Conservation (phyloP, 176 grass and related monocot species). For the Musa schizocarpa region DNA sequence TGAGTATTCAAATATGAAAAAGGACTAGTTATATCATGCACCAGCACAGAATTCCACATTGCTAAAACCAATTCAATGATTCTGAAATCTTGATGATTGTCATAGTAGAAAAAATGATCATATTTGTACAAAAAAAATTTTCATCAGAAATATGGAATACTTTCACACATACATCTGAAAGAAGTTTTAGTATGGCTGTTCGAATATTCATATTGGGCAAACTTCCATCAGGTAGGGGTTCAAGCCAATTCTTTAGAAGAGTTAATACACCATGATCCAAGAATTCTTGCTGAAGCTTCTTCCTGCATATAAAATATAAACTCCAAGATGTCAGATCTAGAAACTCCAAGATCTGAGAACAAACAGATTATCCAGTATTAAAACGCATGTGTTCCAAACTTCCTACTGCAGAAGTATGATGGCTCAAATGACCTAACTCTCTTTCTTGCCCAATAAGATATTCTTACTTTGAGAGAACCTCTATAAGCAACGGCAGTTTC, state of each 20-base stretch:
- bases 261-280: conserved; percentile 95
- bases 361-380: too few species aligned
- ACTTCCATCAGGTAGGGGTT: conserved; percentile 89
- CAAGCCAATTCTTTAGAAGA: conserved; percentile 93
- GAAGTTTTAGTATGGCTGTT: conserved; percentile 74
- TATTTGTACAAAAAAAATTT: not conserved
- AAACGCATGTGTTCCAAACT: too few species aligned
- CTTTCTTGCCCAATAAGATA: not conserved
- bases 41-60: not conserved
- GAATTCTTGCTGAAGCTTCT: conserved; percentile 98
- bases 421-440: not conserved
- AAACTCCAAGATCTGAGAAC: not conserved
- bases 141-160: not conserved
- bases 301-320: conserved; percentile 42
- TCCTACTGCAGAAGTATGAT: not conserved
- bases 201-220: conserved; percentile 97
- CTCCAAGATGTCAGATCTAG: conserved; percentile 1
- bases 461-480: conserved; percentile 94
- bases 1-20: not conserved
- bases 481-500: conserved; percentile 90
- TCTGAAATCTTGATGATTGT: not conserved
- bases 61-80: not conserved
- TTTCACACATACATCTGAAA: conserved; percentile 54
- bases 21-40: not conserved
- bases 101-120: not conserved